These are phyloP conservation scores for Stylonectria norvegica DNA, from an alignment of 2,329 filamentous ascomycete genomes.

Conservation along the genomic window DNA sequence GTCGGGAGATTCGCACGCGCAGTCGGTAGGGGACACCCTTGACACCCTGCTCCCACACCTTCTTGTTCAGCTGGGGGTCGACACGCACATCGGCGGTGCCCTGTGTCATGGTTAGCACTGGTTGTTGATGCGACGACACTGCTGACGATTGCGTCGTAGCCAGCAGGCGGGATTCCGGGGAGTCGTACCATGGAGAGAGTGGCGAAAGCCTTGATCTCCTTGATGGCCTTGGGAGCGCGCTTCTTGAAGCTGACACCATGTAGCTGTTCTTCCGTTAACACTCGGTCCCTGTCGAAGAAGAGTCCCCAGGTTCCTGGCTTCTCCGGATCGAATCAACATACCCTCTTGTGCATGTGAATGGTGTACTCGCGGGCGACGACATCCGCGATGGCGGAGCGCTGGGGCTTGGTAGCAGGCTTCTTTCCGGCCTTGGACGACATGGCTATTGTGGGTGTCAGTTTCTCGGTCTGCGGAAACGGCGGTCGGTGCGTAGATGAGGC, in stretches of 20 bases:
- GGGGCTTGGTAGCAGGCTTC: constrained; percentile 39
- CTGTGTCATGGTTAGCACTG: constrained; percentile 46
- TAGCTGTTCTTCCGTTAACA: constrained; percentile 56
- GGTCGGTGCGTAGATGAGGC: constrained; percentile 5
- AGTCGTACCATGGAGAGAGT: constrained; percentile 87
- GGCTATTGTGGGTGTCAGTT: constrained; percentile 33
- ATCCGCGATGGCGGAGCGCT: constrained; percentile 95
- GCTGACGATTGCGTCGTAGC: constrained; percentile 4
- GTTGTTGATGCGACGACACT: constrained; percentile 1
- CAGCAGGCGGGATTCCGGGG: constrained; percentile 9
- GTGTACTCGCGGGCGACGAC: constrained; percentile 99
- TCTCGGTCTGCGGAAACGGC: constrained; percentile 15
- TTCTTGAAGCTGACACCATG: constrained; percentile 99
- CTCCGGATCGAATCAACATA: constrained; percentile 28
- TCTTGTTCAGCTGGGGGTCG: constrained; percentile 99
- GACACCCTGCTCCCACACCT: constrained; percentile 99
- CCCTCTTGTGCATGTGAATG: constrained; percentile 98
- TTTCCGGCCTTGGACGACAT: constrained; percentile 39
- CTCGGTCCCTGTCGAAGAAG: no score
- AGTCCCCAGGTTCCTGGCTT: constrained; percentile 9
- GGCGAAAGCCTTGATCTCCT: constrained; percentile 98
- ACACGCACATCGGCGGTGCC: constrained; percentile 95
- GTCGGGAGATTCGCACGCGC: constrained; percentile 96
- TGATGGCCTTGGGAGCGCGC: constrained; percentile 96
- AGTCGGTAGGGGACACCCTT: constrained; percentile 98